A percentile compares a stretch with the other conserved stretches of the same genome.
phyloP scores from a whole-genome alignment of 148 eudicot species.

The Chenopodium formosanum region DNA sequence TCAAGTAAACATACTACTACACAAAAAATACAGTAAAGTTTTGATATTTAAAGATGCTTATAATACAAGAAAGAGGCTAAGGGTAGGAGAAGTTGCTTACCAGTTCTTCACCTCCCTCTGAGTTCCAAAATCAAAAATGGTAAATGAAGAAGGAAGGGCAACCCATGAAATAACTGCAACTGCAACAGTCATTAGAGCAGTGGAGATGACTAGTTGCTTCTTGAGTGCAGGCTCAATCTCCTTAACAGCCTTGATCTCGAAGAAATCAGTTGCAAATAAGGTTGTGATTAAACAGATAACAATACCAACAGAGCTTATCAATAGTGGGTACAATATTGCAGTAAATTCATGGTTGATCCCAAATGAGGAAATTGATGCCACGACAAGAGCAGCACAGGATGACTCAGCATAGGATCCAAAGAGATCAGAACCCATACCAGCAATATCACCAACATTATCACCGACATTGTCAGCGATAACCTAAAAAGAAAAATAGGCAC shows the following conservation, averaged over 20 bases:
- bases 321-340: conserved; percentile 72
- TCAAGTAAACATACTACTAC: neutral
- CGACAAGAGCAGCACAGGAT: conserved; percentile 94
- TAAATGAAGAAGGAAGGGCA: conserved; percentile 76
- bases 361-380: conserved; percentile 88
- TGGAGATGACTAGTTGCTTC: conserved; percentile 81
- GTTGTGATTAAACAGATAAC: conserved; percentile 85
- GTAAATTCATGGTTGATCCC: conserved; percentile 78
- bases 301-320: conserved; percentile 76
- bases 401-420: conserved; percentile 96
- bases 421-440: conserved; percentile 97
- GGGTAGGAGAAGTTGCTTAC: conserved; percentile 33
- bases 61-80: neutral
- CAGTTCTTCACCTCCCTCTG: conserved; percentile 86
- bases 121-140: conserved; percentile 75
- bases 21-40: neutral
- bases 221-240: conserved; percentile 86
- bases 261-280: conserved; percentile 87
- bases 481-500: conserved; percentile 31
- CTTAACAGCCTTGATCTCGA: conserved; percentile 78
- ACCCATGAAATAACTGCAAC: conserved; percentile 61
- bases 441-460: conserved; percentile 96
- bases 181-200: conserved; percentile 76
- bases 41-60: neutral
- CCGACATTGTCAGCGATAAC: conserved; percentile 98